A percentile compares a stretch with the other conserved stretches of the same genome.
Evolutionary conservation across 2,329 filamentous ascomycete genomes (phyloP).

Genomic region (Bertia moriformis): DNA sequence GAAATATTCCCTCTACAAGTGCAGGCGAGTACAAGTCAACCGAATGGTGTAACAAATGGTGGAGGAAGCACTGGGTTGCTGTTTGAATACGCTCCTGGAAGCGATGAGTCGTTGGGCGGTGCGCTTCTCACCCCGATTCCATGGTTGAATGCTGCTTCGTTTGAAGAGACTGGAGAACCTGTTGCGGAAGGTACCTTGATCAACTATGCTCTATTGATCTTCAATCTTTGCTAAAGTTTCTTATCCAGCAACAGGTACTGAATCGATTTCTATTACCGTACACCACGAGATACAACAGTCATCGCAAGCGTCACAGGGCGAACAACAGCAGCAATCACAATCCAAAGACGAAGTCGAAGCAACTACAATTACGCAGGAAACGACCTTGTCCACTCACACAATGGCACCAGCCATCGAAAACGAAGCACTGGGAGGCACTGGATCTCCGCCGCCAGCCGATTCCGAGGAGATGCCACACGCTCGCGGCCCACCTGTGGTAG

Average conservation of each 20-base stretch:
- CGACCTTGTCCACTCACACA: no score
- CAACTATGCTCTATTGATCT: no score
- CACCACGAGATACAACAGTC: no score
- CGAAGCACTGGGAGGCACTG: neutral
- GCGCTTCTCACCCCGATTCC: neutral
- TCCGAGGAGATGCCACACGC: neutral
- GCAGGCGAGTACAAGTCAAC: neutral
- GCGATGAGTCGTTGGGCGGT: neutral
- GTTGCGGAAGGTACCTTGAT: neutral
- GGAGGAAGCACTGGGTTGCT: neutral
- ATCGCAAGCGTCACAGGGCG: neutral
- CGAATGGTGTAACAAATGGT: neutral
- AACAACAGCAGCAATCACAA: neutral
- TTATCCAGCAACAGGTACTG: no score
- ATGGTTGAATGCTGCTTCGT: neutral
- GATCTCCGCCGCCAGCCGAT: neutral
- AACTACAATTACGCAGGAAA: no score
- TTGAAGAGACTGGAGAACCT: neutral
- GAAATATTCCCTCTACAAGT: neutral
- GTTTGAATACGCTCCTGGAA: neutral
- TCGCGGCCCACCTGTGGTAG: neutral
- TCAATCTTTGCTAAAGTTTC: no score
- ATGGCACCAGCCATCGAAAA: neutral
- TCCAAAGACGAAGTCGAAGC: no score
- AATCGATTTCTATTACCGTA: no score